Percentiles rank a stretch among this genome's conserved stretches.
These are phyloP conservation scores for Aspergillus awamori DNA, from an alignment of 2,329 filamentous ascomycete genomes.

Conservation along the genomic window DNA sequence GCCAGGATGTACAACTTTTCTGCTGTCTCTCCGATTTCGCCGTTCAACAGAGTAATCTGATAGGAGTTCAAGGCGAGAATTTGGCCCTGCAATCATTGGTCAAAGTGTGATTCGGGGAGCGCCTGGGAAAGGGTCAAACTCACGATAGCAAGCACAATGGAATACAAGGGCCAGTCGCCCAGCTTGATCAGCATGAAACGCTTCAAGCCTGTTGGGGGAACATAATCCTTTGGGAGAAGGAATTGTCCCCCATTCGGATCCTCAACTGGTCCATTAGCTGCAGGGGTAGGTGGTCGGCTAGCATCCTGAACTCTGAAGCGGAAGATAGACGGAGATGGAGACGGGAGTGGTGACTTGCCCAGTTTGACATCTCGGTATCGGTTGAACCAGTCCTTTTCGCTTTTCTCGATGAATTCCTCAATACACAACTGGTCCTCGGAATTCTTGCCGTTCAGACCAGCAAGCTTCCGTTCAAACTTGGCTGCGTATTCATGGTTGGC, in stretches of 20 bases:
- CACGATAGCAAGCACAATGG: conserved; percentile 56
- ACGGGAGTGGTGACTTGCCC: conserved; percentile 46
- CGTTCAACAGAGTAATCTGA: conserved; percentile 67
- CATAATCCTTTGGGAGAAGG: conserved; percentile 57
- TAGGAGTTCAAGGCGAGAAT: conserved; percentile 67
- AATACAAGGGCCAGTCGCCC: conserved; percentile 65
- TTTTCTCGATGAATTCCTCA: conserved; percentile 64
- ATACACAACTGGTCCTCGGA: conserved; percentile 63
- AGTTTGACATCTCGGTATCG: conserved; percentile 61
- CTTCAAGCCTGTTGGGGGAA: conserved; percentile 57
- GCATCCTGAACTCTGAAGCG: conserved; percentile 43
- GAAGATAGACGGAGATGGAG: conserved; percentile 36
- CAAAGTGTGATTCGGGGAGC: neutral
- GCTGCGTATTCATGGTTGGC: conserved; percentile 62
- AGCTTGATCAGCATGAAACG: conserved; percentile 58
- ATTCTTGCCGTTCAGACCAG: conserved; percentile 58
- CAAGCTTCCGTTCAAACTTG: conserved; percentile 60
- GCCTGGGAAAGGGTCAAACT: neutral
- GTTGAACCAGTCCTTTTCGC: conserved; percentile 68
- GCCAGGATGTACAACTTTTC: conserved; percentile 62
- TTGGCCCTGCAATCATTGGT: conserved; percentile 50
- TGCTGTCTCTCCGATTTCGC: conserved; percentile 62
- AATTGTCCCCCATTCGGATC: conserved; percentile 52
- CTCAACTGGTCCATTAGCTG: conserved; percentile 26
- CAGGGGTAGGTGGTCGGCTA: conserved; percentile 35